Evolutionary conservation across 2,329 filamentous ascomycete genomes (phyloP).

Genomic region (Pestalotiopsis fici): DNA sequence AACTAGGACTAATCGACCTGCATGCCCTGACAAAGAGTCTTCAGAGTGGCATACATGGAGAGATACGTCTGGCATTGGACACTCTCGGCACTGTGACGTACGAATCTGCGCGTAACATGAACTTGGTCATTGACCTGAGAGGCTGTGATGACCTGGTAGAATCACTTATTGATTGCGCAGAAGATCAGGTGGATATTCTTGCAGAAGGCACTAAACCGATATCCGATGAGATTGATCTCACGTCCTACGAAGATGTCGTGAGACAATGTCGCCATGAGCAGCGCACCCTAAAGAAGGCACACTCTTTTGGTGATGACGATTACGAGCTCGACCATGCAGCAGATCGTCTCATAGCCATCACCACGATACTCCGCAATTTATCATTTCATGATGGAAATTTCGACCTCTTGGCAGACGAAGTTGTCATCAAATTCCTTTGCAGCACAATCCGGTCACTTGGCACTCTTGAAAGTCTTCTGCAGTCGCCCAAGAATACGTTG

Average conservation of each 20-base stretch:
- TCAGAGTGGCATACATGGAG: constrained; percentile 84
- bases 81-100: constrained; percentile 69
- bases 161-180: constrained; percentile 84
- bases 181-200: constrained; percentile 83
- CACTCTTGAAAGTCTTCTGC: constrained; percentile 83
- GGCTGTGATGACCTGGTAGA: constrained; percentile 88
- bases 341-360: constrained; percentile 85
- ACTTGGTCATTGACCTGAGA: constrained; percentile 67
- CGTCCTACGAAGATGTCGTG: constrained; percentile 84
- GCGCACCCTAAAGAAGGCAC: constrained; percentile 69
- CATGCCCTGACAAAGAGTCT: constrained; percentile 86
- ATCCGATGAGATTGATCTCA: constrained; percentile 81
- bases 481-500: constrained; percentile 79
- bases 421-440: constrained; percentile 81
- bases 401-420: constrained; percentile 69
- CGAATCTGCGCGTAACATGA: constrained; percentile 63
- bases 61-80: constrained; percentile 88
- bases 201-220: constrained; percentile 83
- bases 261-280: constrained; percentile 77
- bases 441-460: constrained; percentile 84
- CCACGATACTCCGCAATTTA: constrained; percentile 88
- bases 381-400: constrained; percentile 83
- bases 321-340: constrained; percentile 86
- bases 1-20: constrained; percentile 88
- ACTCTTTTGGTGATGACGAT: constrained; percentile 72